Evolutionary conservation across 2,329 filamentous ascomycete species (phyloP), one percentile per base, ranked within the genome.

Genomic region (Penicillium occitanis): DNA sequence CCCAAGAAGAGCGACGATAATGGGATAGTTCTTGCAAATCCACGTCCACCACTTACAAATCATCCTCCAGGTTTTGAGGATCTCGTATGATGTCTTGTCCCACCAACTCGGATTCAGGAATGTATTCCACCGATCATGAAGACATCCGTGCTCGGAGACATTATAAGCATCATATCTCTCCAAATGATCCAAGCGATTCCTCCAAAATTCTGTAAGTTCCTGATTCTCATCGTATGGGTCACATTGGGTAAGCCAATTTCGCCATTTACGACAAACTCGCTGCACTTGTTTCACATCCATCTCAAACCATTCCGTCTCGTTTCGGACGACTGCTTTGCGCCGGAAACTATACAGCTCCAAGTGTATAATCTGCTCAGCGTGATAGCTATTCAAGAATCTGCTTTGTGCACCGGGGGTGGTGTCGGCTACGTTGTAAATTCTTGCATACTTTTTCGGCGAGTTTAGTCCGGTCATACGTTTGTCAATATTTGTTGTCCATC

Each of bases 291-390:
- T 6, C 7, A 13, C 3, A 5, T 28, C 19, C 0, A 58, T n/a
- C 14, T 58, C 14, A 22, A 64, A 64, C 62, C 62, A 64, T 44
- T 64, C 62, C 4, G 25, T 37, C 14, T 33, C 19, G 17, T 5
- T 48, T 14, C 17, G 5, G 3, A 19, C 8, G 4, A 63, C 4
- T 5, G 25, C n/a, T 13, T 1, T 22, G 37, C 35, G 30, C 42
- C 62, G 35, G 1, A 5, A n/a, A 28, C 30, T 64, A 17, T 37
- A 13, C 5, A 64, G 10, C 7, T 64, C 62, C 2, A 35, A 5
- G 7, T 48, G 62, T 19, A 64, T 57, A 6, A 64, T 64, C 42
- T 50, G 51, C 37, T 64, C 62, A 5, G 51, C 62, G 40, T 30
- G 17, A 17, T 6, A 46, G 22, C 19, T 2, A 25, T 64, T 46